Evolutionary conservation across 2,329 filamentous ascomycete genomes (phyloP), one percentile per base, ranked within the genome.

Genomic region (Diaporthe ampelina): DNA sequence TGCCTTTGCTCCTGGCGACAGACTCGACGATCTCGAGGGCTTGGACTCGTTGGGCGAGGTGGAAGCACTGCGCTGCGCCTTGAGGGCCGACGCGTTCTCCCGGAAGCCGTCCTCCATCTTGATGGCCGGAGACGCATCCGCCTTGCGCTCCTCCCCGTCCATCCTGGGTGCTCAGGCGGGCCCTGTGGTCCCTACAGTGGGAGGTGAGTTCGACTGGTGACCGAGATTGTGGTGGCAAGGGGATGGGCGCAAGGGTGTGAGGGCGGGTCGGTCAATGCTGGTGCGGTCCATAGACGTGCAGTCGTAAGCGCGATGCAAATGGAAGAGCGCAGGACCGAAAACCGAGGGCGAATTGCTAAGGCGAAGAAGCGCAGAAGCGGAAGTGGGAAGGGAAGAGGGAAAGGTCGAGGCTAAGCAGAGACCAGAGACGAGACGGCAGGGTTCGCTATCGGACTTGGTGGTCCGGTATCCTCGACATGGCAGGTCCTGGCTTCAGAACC

Each of bases 1-100:
- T 72, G 85, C 83, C 77, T 89, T 89, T 77, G 80, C 77, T 84
- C 85, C 76, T 86, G 84, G 83, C 69, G 87, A 88, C 79, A 83
- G 76, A 76, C 83, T 87, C 58, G 85, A 82, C 7, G 85, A 85
- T 63, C 81, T 79, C 50, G 83, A 84, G 32, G 81, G 81, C 75
- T 85, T 86, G 78, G 82, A 84, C 50, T 78, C 81, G 77, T 83
- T 83, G n/a, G 85, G 82, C 17, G 85, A 83, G 65, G 83, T 82
- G 54, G 83, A 82, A 75, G 80, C 81, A 77, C 82, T 84, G 43
- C 78, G 78, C 72, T 79, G 79, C 77, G 86, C 85, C 78, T 82
- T 86, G 74, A 85, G 76, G 73, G 77, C 79, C 73, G 79, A 76
- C 74, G 83, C 83, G 76, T 85, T 84, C 69, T 79, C 80, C 73